Evolutionary conservation across 1,139 yeast genomes (phyloP).

Genomic region (Sugiyamaella novakii): DNA sequence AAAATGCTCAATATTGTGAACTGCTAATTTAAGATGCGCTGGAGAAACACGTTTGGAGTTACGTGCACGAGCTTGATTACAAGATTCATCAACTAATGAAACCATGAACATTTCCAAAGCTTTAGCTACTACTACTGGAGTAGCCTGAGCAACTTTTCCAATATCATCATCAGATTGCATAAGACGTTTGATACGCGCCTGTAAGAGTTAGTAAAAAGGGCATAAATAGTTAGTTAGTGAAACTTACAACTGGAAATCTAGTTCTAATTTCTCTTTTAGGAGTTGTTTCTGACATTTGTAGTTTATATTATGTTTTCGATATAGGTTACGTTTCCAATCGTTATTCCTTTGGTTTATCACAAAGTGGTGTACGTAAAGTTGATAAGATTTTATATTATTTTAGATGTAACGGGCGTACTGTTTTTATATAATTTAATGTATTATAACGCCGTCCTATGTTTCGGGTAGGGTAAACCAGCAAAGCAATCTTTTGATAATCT

Average conservation of each 20-base stretch:
- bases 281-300: slow-evolving; percentile 12
- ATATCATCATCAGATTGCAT: slow-evolving; percentile 99
- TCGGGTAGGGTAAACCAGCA: no score
- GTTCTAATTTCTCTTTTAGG: slow-evolving; percentile 62
- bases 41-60: slow-evolving; percentile 85
- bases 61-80: slow-evolving; percentile 70
- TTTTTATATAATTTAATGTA: no score
- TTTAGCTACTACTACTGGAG: slow-evolving; percentile 94
- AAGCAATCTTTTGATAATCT: no score
- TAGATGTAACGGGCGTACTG: no score
- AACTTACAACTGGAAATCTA: slow-evolving; percentile 77
- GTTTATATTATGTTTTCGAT: background rate
- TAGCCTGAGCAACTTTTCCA: slow-evolving; percentile 98
- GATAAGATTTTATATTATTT: no score
- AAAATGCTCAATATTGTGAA: slow-evolving; percentile 82
- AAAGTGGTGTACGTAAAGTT: no score
- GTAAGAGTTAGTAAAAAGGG: background rate
- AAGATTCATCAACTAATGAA: slow-evolving; percentile 80
- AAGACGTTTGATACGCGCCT: slow-evolving; percentile 87
- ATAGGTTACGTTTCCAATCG: no score
- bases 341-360: no score
- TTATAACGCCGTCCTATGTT: no score
- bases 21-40: slow-evolving; percentile 80
- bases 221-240: background rate
- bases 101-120: slow-evolving; percentile 93